Evolutionary conservation across 1,284 basidiomycete genomes (phyloP).

Genomic region (Phylloporus sp.): DNA sequence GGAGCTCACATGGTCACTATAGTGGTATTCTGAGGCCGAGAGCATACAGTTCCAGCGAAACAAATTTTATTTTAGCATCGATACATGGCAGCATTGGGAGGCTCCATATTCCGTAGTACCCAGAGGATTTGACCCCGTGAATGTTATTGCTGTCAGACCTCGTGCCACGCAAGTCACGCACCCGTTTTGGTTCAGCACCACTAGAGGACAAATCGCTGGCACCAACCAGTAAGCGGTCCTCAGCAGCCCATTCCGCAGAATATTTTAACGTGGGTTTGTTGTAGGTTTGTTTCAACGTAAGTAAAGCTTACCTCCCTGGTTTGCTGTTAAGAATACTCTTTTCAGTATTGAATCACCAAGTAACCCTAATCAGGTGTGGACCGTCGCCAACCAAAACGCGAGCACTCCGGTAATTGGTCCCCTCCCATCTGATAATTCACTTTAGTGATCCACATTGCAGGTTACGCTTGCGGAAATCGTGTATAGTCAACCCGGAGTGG

Average conservation of each 20-base stretch:
- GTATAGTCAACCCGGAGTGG: neutral
- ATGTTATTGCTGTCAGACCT: too few species aligned
- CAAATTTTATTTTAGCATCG: too few species aligned
- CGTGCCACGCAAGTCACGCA: too few species aligned
- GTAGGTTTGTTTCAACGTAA: neutral
- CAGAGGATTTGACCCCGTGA: too few species aligned
- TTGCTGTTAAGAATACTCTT: neutral
- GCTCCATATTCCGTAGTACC: too few species aligned
- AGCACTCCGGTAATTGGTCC: neutral
- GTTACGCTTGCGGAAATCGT: neutral
- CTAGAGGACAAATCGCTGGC: neutral
- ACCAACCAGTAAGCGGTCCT: neutral
- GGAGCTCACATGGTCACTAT: too few species aligned
- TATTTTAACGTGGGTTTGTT: neutral
- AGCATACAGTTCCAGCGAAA: too few species aligned
- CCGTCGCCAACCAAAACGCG: neutral
- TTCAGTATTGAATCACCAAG: neutral
- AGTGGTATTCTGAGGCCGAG: too few species aligned
- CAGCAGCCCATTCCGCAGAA: neutral
- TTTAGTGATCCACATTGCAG: neutral
- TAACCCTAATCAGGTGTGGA: neutral
- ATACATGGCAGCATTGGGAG: too few species aligned
- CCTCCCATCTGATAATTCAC: neutral
- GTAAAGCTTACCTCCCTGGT: neutral
- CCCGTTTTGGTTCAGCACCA: neutral